Percentiles rank a stretch among this genome's conserved stretches.
These are phyloP conservation scores for Hypocreales sp. DNA, from an alignment of 2,329 filamentous ascomycete genomes.

Conservation along the genomic window DNA sequence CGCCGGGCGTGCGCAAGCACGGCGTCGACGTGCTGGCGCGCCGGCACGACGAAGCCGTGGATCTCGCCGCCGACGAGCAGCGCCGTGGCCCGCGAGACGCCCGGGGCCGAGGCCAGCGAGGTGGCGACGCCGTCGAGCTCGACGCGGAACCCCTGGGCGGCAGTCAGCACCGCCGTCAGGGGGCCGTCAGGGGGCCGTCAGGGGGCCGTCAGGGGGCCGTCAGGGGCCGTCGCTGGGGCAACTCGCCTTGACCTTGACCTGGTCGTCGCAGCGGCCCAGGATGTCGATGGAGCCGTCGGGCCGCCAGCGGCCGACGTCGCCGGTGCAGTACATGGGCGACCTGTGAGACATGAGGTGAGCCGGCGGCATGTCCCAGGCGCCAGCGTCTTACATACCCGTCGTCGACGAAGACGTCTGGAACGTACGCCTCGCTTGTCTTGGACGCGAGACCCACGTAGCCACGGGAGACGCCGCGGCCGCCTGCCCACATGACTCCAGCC, in stretches of 20 bases:
- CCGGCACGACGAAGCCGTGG: constrained; percentile 31
- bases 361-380: no score
- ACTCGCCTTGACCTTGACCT: constrained; percentile 41
- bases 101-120: constrained; percentile 28
- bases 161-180: neutral
- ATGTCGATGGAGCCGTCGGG: constrained; percentile 36
- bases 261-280: constrained; percentile 42
- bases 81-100: constrained; percentile 29
- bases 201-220: neutral
- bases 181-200: neutral
- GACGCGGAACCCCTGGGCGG: constrained; percentile 37
- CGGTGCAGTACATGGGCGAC: constrained; percentile 42
- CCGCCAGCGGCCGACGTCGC: constrained; percentile 40
- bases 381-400: constrained; percentile 29
- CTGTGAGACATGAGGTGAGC: constrained; percentile 10
- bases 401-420: constrained; percentile 31
- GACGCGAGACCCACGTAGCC: constrained; percentile 39
- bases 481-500: constrained; percentile 40
- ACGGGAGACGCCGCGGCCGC: constrained; percentile 35
- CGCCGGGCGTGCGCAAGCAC: constrained; percentile 24
- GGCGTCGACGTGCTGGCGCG: constrained; percentile 16
- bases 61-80: constrained; percentile 30
- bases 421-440: constrained; percentile 33
- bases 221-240: neutral
- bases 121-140: constrained; percentile 42